These are phyloP conservation scores for Wickerhamomyces canadensis DNA, from an alignment of 805 yeast species.

Conservation along the genomic window DNA sequence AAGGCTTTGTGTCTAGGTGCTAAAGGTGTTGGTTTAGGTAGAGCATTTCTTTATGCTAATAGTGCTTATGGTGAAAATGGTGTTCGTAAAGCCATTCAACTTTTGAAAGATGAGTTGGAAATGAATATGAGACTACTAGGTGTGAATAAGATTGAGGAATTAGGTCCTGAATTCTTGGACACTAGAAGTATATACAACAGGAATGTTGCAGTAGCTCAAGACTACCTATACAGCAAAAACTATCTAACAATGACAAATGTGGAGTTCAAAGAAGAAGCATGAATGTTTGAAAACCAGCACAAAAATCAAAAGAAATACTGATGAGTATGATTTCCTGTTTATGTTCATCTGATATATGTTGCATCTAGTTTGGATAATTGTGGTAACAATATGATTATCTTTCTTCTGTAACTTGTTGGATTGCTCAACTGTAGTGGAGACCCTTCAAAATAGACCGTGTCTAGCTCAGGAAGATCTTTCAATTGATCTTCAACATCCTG, in stretches of 20 bases:
- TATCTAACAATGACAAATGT: constrained; percentile 55
- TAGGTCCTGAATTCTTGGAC: constrained; percentile 61
- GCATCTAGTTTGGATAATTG: constrained; percentile 86
- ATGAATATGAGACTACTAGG: constrained; percentile 82
- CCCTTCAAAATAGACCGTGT: constrained; percentile 90
- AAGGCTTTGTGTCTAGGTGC: constrained; percentile 70
- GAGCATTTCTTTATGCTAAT: constrained; percentile 62
- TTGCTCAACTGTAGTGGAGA: constrained; percentile 77
- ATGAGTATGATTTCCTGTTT: no score
- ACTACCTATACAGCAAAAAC: constrained; percentile 45
- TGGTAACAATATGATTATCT: constrained; percentile 65
- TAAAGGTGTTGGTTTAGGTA: constrained; percentile 63
- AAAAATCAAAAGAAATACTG: no score
- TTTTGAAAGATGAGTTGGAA: constrained; percentile 63
- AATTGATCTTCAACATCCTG: constrained; percentile 65
- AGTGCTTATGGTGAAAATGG: constrained; percentile 61
- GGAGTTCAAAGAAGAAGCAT: constrained; percentile 33
- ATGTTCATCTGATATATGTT: constrained; percentile 45
- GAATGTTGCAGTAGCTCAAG: constrained; percentile 43
- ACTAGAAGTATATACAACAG: constrained; percentile 37
- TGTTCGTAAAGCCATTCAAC: constrained; percentile 51
- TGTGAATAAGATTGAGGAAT: constrained; percentile 52
- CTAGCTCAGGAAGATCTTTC: constrained; percentile 55
- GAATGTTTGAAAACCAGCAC: not conserved
- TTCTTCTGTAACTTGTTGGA: constrained; percentile 81